These are phyloP conservation scores for Neurospora sp. DNA, from an alignment of 2,329 filamentous ascomycete species.

Conservation along the genomic window DNA sequence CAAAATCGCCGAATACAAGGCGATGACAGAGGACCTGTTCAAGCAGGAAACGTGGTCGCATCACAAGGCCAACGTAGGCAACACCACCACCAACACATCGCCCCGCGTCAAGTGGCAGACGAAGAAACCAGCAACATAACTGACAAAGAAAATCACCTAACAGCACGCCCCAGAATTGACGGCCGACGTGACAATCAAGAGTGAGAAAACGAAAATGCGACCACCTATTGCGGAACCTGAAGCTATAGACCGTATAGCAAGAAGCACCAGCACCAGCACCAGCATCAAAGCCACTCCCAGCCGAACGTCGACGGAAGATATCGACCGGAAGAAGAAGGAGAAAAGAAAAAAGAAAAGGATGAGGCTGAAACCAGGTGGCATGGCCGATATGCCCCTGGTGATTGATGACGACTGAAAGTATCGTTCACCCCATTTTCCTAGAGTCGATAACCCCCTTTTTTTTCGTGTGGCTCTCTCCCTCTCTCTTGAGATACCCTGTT, in stretches of 20 bases:
- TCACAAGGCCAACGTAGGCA: conserved; percentile 12
- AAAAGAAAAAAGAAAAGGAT: background rate
- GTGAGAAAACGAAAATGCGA: background rate
- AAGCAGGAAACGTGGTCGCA: conserved; percentile 9
- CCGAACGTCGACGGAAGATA: background rate
- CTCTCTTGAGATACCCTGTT: conserved; percentile 9
- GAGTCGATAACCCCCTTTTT: background rate
- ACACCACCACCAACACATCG: conserved; percentile 2
- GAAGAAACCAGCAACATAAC: background rate
- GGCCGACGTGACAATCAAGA: background rate
- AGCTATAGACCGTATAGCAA: background rate
- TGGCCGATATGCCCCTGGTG: background rate
- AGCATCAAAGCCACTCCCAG: background rate
- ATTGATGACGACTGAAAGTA: background rate
- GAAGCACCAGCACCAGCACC: background rate
- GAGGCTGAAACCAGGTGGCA: background rate
- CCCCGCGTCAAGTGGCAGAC: background rate
- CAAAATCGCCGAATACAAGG: conserved; percentile 1
- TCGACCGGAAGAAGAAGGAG: background rate
- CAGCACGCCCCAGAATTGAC: background rate
- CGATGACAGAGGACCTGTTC: conserved; percentile 9
- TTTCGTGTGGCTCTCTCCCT: conserved; percentile 3
- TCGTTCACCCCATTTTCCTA: background rate
- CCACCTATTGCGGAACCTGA: background rate
- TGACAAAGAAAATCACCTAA: background rate